Percentiles rank a stretch among this genome's conserved stretches.
phyloP scores from a whole-genome alignment of 306 rosid genomes.

The Bauhinia variegata region DNA sequence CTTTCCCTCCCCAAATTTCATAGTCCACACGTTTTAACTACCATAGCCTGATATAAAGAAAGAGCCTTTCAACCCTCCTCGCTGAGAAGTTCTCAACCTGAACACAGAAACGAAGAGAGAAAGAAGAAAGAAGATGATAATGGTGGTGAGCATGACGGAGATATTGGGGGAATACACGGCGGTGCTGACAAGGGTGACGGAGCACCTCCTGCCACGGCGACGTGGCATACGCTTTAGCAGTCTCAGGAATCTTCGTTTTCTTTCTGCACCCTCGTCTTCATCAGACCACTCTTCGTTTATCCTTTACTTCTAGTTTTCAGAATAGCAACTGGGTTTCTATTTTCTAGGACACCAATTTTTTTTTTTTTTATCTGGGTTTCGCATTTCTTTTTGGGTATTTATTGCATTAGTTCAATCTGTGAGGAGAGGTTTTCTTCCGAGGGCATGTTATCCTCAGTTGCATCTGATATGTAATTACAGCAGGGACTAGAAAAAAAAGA shows the following conservation, averaged over 20 bases:
- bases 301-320: constrained; percentile 47
- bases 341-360: not conserved
- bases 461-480: not conserved
- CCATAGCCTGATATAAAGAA: constrained; percentile 8
- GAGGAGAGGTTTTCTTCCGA: not conserved
- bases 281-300: constrained; percentile 49
- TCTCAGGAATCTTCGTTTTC: constrained; percentile 35
- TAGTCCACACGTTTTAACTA: constrained; percentile 13
- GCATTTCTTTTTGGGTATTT: not conserved
- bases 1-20: not conserved
- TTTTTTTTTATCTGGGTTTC: not conserved
- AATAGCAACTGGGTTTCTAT: not conserved
- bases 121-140: constrained; percentile 48
- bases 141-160: constrained; percentile 52
- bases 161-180: constrained; percentile 52
- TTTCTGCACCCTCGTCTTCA: constrained; percentile 17
- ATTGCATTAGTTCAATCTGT: constrained; percentile 2
- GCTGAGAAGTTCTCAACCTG: not conserved
- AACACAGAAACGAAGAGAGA: not conserved
- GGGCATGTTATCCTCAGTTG: not conserved
- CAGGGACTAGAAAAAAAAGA: not conserved
- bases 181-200: constrained; percentile 48
- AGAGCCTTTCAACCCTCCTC: not conserved
- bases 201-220: constrained; percentile 38
- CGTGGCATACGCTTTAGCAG: constrained; percentile 15